Evolutionary conservation across 1,284 basidiomycete genomes (phyloP).

Genomic region (Pterulicium gracile): DNA sequence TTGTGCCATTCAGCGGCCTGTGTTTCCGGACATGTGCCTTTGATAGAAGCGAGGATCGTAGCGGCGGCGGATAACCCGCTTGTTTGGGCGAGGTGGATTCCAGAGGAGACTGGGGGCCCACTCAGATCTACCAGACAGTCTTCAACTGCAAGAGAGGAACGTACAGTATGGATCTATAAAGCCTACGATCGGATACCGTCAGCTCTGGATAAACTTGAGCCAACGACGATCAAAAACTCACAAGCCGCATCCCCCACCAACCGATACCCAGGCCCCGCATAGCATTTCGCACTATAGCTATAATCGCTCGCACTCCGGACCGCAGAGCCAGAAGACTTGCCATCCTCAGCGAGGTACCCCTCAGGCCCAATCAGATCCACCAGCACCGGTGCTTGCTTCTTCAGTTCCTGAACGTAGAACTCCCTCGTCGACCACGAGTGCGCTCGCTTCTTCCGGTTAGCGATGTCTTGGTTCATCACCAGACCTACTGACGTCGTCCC

Average conservation of each 20-base stretch:
- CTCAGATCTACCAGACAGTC: too few species aligned
- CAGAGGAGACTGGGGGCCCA: too few species aligned
- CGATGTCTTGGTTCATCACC: conserved; percentile 38
- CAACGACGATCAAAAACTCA: conserved; percentile 22
- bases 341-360: background rate
- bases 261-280: conserved; percentile 29
- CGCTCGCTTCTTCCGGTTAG: conserved; percentile 18
- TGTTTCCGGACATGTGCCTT: conserved; percentile 36
- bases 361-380: background rate
- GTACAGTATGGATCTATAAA: conserved; percentile 50
- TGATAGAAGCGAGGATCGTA: conserved; percentile 40
- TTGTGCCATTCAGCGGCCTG: conserved; percentile 38
- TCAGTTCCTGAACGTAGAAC: background rate
- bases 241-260: background rate
- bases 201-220: too few species aligned
- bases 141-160: background rate
- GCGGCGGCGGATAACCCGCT: conserved; percentile 45
- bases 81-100: conserved; percentile 50
- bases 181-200: too few species aligned
- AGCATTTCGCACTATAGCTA: conserved; percentile 40
- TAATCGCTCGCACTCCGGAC: conserved; percentile 30
- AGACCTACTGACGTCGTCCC: conserved; percentile 46
- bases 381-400: background rate
- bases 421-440: background rate
- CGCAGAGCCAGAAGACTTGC: background rate